Evolutionary conservation across 805 yeast genomes (phyloP).

Genomic region (Ogataea ganodermae): DNA sequence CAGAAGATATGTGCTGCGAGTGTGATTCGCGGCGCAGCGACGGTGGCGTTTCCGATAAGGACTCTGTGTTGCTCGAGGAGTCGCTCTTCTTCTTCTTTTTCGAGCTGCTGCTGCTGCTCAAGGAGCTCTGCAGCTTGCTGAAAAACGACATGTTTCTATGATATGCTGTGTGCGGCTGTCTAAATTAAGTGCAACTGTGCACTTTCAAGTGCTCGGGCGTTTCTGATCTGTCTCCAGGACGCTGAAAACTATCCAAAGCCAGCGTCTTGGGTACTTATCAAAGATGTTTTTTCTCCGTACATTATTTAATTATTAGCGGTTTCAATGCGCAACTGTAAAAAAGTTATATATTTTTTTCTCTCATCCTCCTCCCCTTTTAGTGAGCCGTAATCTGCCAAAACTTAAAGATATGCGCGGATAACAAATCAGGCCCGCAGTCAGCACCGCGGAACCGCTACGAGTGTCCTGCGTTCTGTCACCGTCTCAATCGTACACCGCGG

Average conservation of each 20-base stretch:
- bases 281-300: not conserved
- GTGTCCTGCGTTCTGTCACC: not conserved
- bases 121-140: constrained; percentile 20
- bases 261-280: no score
- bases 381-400: constrained; percentile 3
- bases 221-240: no score
- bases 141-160: constrained; percentile 19
- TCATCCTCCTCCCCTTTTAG: not conserved
- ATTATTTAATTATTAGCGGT: not conserved
- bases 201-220: not conserved
- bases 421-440: not conserved
- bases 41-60: not conserved
- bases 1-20: not conserved
- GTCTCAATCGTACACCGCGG: not conserved
- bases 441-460: constrained; percentile 1
- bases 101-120: constrained; percentile 11
- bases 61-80: not conserved
- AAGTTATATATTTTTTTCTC: not conserved
- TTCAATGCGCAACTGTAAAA: not conserved
- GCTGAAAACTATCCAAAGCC: no score
- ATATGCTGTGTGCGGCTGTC: not conserved
- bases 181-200: not conserved
- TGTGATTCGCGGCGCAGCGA: constrained; percentile 2
- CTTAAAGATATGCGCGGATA: not conserved
- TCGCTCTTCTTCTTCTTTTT: constrained; percentile 6